phyloP scores from a whole-genome alignment of 2,329 filamentous ascomycete species.

The Kalaharituber pfeilii region DNA sequence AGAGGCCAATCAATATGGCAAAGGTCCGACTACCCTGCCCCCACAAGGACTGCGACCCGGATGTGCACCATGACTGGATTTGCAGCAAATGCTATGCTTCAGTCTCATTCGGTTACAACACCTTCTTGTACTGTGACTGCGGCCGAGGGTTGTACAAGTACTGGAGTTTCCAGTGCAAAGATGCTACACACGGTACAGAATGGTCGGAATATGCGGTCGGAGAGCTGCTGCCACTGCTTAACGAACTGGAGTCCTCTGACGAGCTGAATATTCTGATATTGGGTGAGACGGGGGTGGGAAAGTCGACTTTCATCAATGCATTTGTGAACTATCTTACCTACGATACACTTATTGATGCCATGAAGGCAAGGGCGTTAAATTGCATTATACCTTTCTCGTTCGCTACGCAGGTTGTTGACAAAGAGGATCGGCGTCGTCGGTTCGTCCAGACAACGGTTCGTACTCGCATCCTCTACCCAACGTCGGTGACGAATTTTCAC shows the following conservation, averaged over 20 bases:
- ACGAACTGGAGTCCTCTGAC: constrained; percentile 22
- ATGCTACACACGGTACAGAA: constrained; percentile 17
- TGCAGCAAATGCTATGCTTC: constrained; percentile 22
- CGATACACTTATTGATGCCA: constrained; percentile 28
- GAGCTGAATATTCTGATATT: constrained; percentile 33
- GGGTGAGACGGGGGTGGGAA: constrained; percentile 34
- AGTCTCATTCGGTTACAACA: constrained; percentile 22
- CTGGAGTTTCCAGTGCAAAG: constrained; percentile 26
- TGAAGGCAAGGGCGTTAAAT: constrained; percentile 23
- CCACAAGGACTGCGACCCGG: constrained; percentile 18
- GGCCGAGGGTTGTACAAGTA: constrained; percentile 22
- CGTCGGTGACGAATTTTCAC: constrained; percentile 11
- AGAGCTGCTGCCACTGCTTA: constrained; percentile 16
- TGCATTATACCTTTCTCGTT: constrained; percentile 30
- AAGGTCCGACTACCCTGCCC: constrained; percentile 27
- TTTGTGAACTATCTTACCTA: constrained; percentile 33
- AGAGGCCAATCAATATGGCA: constrained; percentile 23
- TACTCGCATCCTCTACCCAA: not conserved
- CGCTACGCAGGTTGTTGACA: constrained; percentile 21
- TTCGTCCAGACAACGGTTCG: not conserved
- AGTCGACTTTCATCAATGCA: constrained; percentile 35
- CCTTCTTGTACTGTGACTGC: constrained; percentile 28
- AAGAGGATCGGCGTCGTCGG: not conserved
- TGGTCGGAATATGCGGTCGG: constrained; percentile 19
- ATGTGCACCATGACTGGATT: constrained; percentile 16